Conservation (phyloP, 257 asterid species). For the Petrea volubilis region DNA sequence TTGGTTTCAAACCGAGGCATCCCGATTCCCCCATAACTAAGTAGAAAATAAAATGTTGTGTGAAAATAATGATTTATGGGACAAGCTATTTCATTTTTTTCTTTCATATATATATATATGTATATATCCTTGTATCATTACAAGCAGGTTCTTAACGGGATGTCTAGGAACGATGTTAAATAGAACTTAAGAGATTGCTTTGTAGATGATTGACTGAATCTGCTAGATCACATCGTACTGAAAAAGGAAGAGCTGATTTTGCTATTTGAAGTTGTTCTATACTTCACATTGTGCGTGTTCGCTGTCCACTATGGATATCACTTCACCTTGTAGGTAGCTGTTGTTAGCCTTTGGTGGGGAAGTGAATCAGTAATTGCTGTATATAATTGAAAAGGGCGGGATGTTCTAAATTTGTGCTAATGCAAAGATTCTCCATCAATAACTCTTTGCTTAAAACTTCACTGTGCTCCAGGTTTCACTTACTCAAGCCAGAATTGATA, state of each 20-base stretch:
- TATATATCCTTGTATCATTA: too few relatives aligned
- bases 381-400: background rate
- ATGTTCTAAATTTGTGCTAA: slow-evolving; percentile 5
- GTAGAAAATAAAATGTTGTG: too few relatives aligned
- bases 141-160: background rate
- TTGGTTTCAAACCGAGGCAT: too few relatives aligned
- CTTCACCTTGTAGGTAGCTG: background rate
- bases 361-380: slow-evolving; percentile 5
- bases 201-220: background rate
- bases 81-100: too few relatives aligned
- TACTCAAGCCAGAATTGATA: slow-evolving; percentile 98
- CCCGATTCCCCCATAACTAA: too few relatives aligned
- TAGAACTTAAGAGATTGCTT: background rate
- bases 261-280: background rate
- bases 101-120: too few relatives aligned
- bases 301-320: background rate
- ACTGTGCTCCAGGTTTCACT: slow-evolving; percentile 80
- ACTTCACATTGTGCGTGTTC: background rate
- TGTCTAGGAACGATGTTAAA: background rate
- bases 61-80: too few relatives aligned
- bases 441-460: slow-evolving; percentile 2
- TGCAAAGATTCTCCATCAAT: slow-evolving; percentile 8
- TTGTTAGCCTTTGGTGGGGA: background rate
- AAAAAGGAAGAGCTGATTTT: background rate
- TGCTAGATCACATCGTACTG: background rate